Evolutionary conservation across 139 green algal genomes (phyloP).

Genomic region (Pedinophyceae sp.): DNA sequence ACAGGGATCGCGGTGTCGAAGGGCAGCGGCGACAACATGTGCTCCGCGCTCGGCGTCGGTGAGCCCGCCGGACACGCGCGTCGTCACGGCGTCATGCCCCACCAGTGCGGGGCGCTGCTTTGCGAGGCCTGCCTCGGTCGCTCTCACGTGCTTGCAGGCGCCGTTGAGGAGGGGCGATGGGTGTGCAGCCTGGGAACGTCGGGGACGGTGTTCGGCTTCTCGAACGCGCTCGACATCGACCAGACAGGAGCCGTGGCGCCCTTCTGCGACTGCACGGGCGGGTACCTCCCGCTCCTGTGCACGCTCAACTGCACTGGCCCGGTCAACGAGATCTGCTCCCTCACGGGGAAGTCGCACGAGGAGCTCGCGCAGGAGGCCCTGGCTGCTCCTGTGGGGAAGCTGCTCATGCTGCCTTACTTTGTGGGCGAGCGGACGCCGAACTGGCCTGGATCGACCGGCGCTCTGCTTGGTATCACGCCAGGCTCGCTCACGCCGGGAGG

Average conservation of each 20-base stretch:
- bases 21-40: constrained; percentile 72
- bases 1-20: constrained; percentile 32
- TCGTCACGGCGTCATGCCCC: neutral
- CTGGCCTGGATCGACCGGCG: constrained; percentile 50
- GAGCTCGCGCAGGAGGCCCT: constrained; percentile 38
- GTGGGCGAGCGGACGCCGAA: constrained; percentile 70
- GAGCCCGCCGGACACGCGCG: no score
- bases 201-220: constrained; percentile 66
- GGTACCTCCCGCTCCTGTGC: constrained; percentile 67
- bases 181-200: constrained; percentile 64
- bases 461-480: constrained; percentile 36
- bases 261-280: constrained; percentile 60
- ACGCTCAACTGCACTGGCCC: constrained; percentile 70
- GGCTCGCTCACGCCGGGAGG: constrained; percentile 34
- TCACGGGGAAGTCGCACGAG: constrained; percentile 32
- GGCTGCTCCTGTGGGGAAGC: constrained; percentile 49
- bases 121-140: neutral
- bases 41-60: constrained; percentile 46
- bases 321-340: constrained; percentile 61
- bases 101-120: neutral
- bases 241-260: constrained; percentile 42
- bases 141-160: neutral
- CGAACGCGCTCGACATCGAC: constrained; percentile 37
- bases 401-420: constrained; percentile 67
- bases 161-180: constrained; percentile 19